Evolutionary conservation across 441 rosid species (phyloP), one percentile per base, ranked within the genome.

Genomic region (Arabidopsis lyrata): DNA sequence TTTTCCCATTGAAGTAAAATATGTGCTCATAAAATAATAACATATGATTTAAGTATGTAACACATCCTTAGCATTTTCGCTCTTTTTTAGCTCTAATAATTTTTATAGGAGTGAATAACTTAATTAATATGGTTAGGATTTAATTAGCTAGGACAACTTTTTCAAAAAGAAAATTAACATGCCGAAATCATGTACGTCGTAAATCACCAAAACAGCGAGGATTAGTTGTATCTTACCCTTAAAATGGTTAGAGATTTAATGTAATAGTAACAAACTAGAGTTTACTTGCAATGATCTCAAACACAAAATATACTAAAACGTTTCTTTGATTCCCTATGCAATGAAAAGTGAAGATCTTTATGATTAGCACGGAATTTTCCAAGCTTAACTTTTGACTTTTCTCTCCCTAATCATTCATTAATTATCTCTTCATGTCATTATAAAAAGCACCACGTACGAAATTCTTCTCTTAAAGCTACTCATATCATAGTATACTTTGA

Each of bases 311-410:
- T 44, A 22, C 49, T 44, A 38, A 38, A 41, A 47, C 34, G 7
- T 39, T 39, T 39, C 3, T 50, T 22, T 59, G 29, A 35, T 57
- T 45, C 76, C 79, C 70, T 29, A 75, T 75, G 63, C 74, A 68
- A 42, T 9, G 29, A 61, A 67, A 68, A 75, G 50, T 61, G 57
- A 53, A 42, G 58, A 52, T 42, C 42, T 47, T 34, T 74, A 58
- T 44, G 20, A 42, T 75, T 50, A 60, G 68, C 63, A 52, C 64
- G 0, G n/a, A 75, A 61, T 3, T 61, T 67, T 14, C 39, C 32
- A 24, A 52, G 22, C 63, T 60, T 52, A 61, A 61, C 58, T 75
- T 68, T 75, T 75, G 74, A 75, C 74, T 61, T 68, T 68, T 15
- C 15, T 15, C 57, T 49, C 10, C 39, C 34, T 53, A 61, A 61